phyloP scores from a whole-genome alignment of 495 filamentous ascomycete species.

The Durotheca rogersii region DNA sequence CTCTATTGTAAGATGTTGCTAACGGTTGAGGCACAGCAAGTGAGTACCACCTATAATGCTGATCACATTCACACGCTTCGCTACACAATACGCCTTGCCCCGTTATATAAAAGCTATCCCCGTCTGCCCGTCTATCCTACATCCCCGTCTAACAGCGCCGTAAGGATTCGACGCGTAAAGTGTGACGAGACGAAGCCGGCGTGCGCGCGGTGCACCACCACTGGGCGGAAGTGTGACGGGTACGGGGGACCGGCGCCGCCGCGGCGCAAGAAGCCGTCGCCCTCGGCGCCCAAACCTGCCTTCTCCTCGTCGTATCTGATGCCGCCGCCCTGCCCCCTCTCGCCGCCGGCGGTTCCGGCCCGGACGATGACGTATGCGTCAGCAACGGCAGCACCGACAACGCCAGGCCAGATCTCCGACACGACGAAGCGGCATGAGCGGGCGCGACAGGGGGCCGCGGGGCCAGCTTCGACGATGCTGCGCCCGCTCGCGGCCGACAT shows the following conservation, averaged over 20 bases:
- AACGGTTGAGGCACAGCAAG: constrained; percentile 19
- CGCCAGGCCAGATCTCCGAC: constrained; percentile 7
- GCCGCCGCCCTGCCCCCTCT: background rate
- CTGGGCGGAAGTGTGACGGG: constrained; percentile 46
- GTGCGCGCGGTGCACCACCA: constrained; percentile 45
- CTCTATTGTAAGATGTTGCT: background rate
- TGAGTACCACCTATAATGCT: constrained; percentile 9
- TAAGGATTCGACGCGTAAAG: constrained; percentile 38
- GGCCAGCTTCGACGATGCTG: constrained; percentile 36
- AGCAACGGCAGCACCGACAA: background rate
- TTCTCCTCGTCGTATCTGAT: background rate
- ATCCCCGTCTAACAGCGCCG: too few relatives aligned
- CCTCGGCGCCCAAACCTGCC: constrained; percentile 5
- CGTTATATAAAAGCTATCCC: too few relatives aligned
- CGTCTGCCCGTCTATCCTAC: too few relatives aligned
- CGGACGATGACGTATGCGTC: too few relatives aligned
- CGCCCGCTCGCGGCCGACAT: constrained; percentile 41
- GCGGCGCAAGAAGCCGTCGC: constrained; percentile 14
- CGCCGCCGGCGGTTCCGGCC: too few relatives aligned
- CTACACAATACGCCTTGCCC: too few relatives aligned
- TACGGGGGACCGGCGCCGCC: constrained; percentile 40
- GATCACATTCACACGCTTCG: background rate
- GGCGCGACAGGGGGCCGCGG: constrained; percentile 35
- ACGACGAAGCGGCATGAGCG: constrained; percentile 23
- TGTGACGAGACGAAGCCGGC: constrained; percentile 46